These are phyloP conservation scores for Mucor circinelloides DNA, from an alignment of 371 early-diverging fungal genomes.

Conservation along the genomic window DNA sequence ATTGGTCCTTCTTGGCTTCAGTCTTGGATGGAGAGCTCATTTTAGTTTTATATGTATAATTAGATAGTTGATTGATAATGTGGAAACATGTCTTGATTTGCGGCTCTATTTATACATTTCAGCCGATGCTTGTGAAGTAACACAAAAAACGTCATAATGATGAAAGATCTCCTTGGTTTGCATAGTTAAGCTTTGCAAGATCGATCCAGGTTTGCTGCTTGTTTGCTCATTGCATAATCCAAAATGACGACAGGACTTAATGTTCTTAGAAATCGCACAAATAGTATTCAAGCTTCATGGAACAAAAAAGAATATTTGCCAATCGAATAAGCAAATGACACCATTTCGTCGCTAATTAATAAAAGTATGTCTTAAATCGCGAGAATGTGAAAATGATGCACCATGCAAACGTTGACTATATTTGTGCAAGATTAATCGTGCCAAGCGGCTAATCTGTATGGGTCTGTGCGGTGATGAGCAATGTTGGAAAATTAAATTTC, in stretches of 20 bases:
- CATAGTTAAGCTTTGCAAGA: not conserved
- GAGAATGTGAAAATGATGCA: not conserved
- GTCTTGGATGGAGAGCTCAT: constrained; percentile 26
- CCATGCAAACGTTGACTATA: not conserved
- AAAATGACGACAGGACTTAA: not conserved
- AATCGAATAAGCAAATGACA: not conserved
- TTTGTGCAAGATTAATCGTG: not conserved
- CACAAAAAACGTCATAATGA: not conserved
- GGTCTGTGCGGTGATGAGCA: not conserved
- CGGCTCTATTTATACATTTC: not conserved
- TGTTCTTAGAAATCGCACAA: not conserved
- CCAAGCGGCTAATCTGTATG: not conserved
- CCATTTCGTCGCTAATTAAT: not conserved
- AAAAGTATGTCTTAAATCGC: too few relatives aligned
- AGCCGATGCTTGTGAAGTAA: not conserved
- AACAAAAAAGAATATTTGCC: not conserved
- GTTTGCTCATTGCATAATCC: not conserved
- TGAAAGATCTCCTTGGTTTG: not conserved
- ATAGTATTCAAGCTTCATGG: not conserved
- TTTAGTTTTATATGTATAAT: not conserved
- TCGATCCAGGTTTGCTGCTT: not conserved
- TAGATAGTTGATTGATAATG: not conserved
- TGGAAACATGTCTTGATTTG: not conserved
- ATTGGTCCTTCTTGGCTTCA: constrained; percentile 37
- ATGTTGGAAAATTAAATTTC: not conserved